A percentile compares a stretch with the other conserved stretches of the same genome.
Evolutionary conservation across 176 grass and related monocot genomes (phyloP).

Genomic region (Microstegium vimineum): DNA sequence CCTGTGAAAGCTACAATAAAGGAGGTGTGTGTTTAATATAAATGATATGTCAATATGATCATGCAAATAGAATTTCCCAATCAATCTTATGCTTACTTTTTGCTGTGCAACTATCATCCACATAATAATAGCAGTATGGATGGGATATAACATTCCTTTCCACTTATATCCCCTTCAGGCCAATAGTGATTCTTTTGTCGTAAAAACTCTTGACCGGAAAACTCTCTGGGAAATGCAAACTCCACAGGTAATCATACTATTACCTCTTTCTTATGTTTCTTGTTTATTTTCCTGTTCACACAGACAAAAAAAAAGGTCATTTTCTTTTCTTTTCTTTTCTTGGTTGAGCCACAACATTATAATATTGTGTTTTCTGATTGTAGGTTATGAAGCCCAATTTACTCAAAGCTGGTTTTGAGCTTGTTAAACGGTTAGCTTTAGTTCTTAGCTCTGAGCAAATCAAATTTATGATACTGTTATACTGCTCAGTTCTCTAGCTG

Average conservation of each 20-base stretch:
- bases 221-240: conserved; percentile 99
- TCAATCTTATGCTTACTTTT: background rate
- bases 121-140: background rate
- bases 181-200: conserved; percentile 64
- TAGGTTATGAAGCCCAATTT: conserved; percentile 83
- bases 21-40: conserved; percentile 45
- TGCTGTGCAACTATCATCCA: background rate
- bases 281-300: background rate
- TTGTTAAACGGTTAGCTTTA: conserved; percentile 72
- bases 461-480: background rate
- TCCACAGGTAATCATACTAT: conserved; percentile 68
- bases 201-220: conserved; percentile 94
- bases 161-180: conserved; percentile 43
- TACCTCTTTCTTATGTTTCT: background rate
- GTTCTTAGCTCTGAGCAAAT: background rate
- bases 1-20: conserved; percentile 97
- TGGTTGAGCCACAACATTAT: background rate
- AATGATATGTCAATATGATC: background rate
- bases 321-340: background rate
- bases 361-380: background rate
- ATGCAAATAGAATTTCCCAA: conserved; percentile 1
- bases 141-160: conserved; percentile 13
- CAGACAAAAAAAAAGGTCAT: background rate
- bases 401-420: conserved; percentile 83
- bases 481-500: background rate